Percentiles rank a stretch among this genome's conserved stretches.
phyloP scores from a whole-genome alignment of 441 rosid species.

The Metrosideros polymorpha region DNA sequence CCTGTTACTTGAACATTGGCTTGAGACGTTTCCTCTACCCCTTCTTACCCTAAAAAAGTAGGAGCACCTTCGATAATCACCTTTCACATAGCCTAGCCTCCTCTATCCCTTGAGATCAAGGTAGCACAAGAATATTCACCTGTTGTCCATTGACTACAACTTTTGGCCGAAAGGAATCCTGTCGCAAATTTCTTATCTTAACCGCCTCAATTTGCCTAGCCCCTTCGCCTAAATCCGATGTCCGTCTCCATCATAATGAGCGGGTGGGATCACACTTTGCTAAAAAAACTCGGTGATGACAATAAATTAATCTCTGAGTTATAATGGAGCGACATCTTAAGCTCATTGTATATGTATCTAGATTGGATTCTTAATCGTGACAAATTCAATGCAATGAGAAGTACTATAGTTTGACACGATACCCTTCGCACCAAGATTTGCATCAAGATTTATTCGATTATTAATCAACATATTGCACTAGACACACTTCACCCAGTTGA shows the following conservation, averaged over 20 bases:
- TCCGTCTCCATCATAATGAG: neutral
- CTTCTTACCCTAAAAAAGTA: too few species aligned
- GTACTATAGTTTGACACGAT: neutral
- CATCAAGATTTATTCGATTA: neutral
- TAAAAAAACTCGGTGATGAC: neutral
- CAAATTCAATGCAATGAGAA: neutral
- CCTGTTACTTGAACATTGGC: neutral
- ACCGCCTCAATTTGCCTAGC: neutral
- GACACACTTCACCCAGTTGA: neutral
- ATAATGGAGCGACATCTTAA: neutral
- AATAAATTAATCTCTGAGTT: neutral
- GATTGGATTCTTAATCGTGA: neutral
- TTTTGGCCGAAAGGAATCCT: neutral
- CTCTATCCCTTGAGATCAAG: neutral
- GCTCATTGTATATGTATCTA: neutral
- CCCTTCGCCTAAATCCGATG: neutral
- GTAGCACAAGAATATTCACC: neutral
- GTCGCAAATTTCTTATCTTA: neutral
- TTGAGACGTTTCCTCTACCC: neutral
- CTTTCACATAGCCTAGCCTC: neutral
- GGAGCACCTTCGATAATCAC: neutral
- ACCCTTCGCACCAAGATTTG: neutral
- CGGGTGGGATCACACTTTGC: neutral
- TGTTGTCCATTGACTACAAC: neutral
- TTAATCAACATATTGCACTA: neutral